Evolutionary conservation across 2,329 filamentous ascomycete genomes (phyloP).

Genomic region (Clonostachys rosea): DNA sequence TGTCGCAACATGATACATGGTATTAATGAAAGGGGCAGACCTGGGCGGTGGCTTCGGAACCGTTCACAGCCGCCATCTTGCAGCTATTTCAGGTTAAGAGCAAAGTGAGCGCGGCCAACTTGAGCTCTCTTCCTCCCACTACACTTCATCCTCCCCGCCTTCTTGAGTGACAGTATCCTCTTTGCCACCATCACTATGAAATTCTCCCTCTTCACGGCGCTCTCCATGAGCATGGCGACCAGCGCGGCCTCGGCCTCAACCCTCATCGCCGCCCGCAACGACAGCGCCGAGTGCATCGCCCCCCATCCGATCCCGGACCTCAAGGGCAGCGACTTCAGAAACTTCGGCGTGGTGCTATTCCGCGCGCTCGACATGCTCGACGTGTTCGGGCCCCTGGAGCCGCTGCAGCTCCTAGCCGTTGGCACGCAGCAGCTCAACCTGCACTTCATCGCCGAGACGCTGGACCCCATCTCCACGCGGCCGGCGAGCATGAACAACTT

Average conservation of each 20-base stretch:
- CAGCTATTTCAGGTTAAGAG: no score
- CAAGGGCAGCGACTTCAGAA: conserved; percentile 12
- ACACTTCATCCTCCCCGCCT: background rate
- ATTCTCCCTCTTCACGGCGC: conserved; percentile 6
- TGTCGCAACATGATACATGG: no score
- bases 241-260: conserved; percentile 4
- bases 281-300: conserved; percentile 7
- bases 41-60: no score
- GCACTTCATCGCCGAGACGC: conserved; percentile 29
- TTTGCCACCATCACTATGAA: conserved; percentile 7
- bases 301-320: conserved; percentile 12
- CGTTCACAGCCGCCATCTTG: no score
- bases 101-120: no score
- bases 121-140: no score
- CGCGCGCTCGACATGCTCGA: conserved; percentile 38
- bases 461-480: conserved; percentile 32
- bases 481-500: conserved; percentile 17
- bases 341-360: conserved; percentile 37
- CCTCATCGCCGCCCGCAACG: background rate
- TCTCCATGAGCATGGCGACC: conserved; percentile 5
- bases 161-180: background rate
- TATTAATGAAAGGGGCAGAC: no score
- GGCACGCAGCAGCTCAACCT: conserved; percentile 27
- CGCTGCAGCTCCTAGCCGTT: conserved; percentile 32
- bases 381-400: conserved; percentile 39